Evolutionary conservation across 768 basidiomycete genomes (phyloP), one percentile per base, ranked within the genome.

Genomic region (Kondoa subrosea): DNA sequence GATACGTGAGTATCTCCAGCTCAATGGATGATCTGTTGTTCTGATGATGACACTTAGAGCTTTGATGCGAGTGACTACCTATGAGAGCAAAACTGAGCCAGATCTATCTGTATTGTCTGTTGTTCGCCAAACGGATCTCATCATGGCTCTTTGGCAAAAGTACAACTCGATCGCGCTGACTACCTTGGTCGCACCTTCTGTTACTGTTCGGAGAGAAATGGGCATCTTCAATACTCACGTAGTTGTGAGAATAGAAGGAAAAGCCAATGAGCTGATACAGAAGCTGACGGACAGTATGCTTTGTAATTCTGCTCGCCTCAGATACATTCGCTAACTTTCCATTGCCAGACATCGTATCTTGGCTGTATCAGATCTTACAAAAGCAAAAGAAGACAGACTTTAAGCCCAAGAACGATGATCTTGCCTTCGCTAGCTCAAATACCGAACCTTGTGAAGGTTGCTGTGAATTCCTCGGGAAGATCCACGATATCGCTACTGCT

Each of bases 351-450:
- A 82, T 90, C 68, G 76, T 91, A 60, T 77, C 83, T 25, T 92
- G 88, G 85, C 79, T 96, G 4, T 81, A 84, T 1, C 70, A 81
- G 1, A 86, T 88, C 70, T 83, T 99, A 8, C 61, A 32, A 82
- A 84, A 91, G 76, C 95, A 99, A 76, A 96, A 96, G 80, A 87
- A 86, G 74, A 87, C 84, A 63, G 95, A 99, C 76, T 99, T 95
- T 80, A 95, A 93, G 77, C 95, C 95, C 14, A 84, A 87, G 40
- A 91, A 96, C 72, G 95, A 99, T 74, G 93, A 97, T 72, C 77
- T 91, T 27, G 91, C 91, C 0, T 97, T 96, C 76, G 89, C 91
- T 2, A 80, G 91, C 26, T 89, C 89, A 30, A 95, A 90, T 74
- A 97, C 95, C 0, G 93, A 96, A 71, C 91, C 95, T 0, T 96